phyloP scores from a whole-genome alignment of 106 monocot species.

The Dioscorea alata region DNA sequence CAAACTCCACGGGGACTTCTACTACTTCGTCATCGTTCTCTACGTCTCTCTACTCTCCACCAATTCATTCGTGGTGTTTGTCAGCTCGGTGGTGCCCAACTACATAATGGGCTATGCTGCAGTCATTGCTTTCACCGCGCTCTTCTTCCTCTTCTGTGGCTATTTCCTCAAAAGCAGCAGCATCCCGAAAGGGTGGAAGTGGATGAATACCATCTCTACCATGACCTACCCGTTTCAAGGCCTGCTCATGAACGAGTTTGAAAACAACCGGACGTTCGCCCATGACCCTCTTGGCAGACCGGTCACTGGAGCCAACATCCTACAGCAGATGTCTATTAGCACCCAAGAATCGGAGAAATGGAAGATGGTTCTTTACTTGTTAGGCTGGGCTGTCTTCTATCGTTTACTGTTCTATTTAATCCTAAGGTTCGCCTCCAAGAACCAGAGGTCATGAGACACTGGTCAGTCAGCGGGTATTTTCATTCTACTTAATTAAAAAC shows the following conservation, averaged over 20 bases:
- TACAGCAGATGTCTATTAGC: slow-evolving; percentile 13
- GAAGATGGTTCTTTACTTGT: slow-evolving; percentile 25
- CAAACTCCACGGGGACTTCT: slow-evolving; percentile 21
- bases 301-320: slow-evolving; percentile 9
- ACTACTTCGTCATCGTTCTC: slow-evolving; percentile 35
- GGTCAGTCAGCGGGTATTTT: no score
- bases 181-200: slow-evolving; percentile 31
- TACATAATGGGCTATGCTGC: slow-evolving; percentile 42
- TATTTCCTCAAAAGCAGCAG: slow-evolving; percentile 31
- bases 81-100: slow-evolving; percentile 45
- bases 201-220: slow-evolving; percentile 39
- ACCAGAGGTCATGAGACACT: slow-evolving; percentile 14
- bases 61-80: slow-evolving; percentile 44
- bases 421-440: slow-evolving; percentile 30
- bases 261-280: background rate
- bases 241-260: slow-evolving; percentile 40
- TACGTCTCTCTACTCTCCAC: slow-evolving; percentile 37
- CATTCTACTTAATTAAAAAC: no score
- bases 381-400: slow-evolving; percentile 37
- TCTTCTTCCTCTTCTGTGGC: slow-evolving; percentile 45
- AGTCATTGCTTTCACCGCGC: slow-evolving; percentile 36
- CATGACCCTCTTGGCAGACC: background rate
- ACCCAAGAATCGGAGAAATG: slow-evolving; percentile 14
- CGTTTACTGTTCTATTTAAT: slow-evolving; percentile 27
- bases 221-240: slow-evolving; percentile 49